Base-by-base conservation (phyloP, 2,329 filamentous ascomycete genomes). In the Huntiella omanensis region DNA sequence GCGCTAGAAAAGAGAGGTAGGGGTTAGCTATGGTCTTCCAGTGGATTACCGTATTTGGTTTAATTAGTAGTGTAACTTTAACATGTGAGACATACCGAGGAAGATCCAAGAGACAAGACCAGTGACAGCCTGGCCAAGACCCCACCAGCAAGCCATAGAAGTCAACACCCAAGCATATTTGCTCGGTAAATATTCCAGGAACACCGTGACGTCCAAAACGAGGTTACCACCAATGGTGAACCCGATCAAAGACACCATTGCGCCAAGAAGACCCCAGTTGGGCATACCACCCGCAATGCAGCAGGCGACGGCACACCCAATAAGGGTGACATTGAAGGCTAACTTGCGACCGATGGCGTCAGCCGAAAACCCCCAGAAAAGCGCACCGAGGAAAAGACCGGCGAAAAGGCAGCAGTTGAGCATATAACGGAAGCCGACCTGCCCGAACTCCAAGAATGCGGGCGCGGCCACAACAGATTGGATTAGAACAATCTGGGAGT, bases 311-410 rank as follows among this genome's bases (percentile, higher is more conserved):
- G 73, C 70, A 54, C 71, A 77, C 48, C 81, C 39, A 13, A 49
- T 45, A 6, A 52, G 38, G 12, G 49, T 75, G 16, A 73, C 60
- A 54, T 83, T 83, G 62, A 83, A 84, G 4, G 79, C 78, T 52
- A 72, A 73, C 51, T 72, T 71, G 38, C 79, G 67, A 4, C 78
- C 79, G 50, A 83, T 75, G 33, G 83, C 67, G 54, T 83, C 79
- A 16, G 76, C 77, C 3, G 67, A 67, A 28, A 80, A 59, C 2
- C 78, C 78, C 77, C 78, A 83, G 59, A 82, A 81, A 19, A 81
- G 56, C 12, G 75, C 75, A 2, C 76, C 71, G 0, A 63, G 51
- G 44, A 68, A 63, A 63, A 68, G 68, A 12, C 70, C 70, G 6
- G 68, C 64, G 54, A 78, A 82, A 1, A 67, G 69, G 4, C 77